Base-by-base conservation (phyloP, 2,329 filamentous ascomycete genomes). In the Trichoderma sp. region DNA sequence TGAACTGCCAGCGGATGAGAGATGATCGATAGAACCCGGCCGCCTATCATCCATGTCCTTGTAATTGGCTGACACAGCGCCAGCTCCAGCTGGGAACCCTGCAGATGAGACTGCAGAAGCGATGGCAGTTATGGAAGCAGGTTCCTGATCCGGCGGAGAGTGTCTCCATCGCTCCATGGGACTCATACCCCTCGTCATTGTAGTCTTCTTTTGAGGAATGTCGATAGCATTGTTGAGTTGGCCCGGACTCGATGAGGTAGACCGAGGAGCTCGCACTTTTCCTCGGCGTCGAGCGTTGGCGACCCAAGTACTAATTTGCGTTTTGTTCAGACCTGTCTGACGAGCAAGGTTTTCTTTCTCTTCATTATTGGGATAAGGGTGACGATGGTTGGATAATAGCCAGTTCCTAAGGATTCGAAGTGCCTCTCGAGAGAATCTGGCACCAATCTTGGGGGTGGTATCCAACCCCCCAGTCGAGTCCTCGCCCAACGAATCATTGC, bases 221-320 rank as follows among this genome's bases (percentile, higher is more conserved):
- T 66, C 23, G 7, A 70, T n/a, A 15, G 32, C 68, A 92, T 87
- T 2, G 87, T 74, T 2, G 30, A 28, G 15, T 13, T 30, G 39
- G 20, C 64, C 30, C 20, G 32, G 59, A 32, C 68, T 70, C 11
- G 68, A 26, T 3, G 68, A 63, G 20, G 32, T 65, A 9, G 58
- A 70, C 12, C 43, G 50, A 30, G 43, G 68, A 17, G 68, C 62
- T 32, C 39, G 39, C 8, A 90, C 88, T 82, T 96, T 97, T 75
- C 92, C 90, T 72, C 94, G 87, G 66, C 94, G 88, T 30, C 93
- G 88, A 69, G 93, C 93, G 79, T 97, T 97, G 69, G 94, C 93
- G 50, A 97, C 88, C 94, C 94, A 97, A 78, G 96, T 97, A 6
- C 90, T 88, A 72, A 97, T 93, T 78, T 97, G 94, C 6, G 87